phyloP scores from a whole-genome alignment of 2,329 filamentous ascomycete genomes.

The Zymoseptoria brevis region DNA sequence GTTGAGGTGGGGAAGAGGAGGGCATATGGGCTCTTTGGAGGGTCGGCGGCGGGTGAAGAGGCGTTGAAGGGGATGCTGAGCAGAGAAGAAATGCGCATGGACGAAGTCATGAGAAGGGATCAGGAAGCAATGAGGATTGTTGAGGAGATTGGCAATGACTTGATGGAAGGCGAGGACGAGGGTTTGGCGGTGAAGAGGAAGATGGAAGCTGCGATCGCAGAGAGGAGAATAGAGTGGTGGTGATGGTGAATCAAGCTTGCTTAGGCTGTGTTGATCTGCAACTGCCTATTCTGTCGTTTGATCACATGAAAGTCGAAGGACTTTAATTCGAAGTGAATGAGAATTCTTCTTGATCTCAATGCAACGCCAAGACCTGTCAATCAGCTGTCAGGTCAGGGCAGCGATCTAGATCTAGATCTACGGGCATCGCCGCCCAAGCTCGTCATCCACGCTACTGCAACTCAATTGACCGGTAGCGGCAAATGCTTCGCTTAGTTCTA shows the following conservation, averaged over 20 bases:
- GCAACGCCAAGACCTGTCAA: neutral
- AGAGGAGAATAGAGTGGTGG: constrained; percentile 1
- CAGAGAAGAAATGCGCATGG: constrained; percentile 2
- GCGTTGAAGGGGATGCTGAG: neutral
- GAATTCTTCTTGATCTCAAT: neutral
- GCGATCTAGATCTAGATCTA: neutral
- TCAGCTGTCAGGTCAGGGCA: too few species aligned
- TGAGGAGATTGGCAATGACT: neutral
- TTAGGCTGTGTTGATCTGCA: neutral
- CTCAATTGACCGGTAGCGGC: neutral
- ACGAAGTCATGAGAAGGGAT: neutral
- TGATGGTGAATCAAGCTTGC: neutral
- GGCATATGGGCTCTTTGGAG: neutral
- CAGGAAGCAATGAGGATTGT: neutral
- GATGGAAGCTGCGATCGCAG: constrained; percentile 1
- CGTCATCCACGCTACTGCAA: neutral
- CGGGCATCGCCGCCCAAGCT: neutral
- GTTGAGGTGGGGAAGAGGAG: constrained; percentile 2
- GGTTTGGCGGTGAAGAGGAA: neutral
- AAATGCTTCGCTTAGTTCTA: neutral
- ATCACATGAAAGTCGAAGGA: neutral
- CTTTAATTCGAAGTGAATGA: neutral
- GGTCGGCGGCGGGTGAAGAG: neutral
- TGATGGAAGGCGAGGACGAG: neutral
- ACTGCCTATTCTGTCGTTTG: neutral